Percentiles rank a stretch among this genome's conserved stretches.
Conservation (phyloP, 2,329 filamentous ascomycete species). For the Ascochyta koolunga region DNA sequence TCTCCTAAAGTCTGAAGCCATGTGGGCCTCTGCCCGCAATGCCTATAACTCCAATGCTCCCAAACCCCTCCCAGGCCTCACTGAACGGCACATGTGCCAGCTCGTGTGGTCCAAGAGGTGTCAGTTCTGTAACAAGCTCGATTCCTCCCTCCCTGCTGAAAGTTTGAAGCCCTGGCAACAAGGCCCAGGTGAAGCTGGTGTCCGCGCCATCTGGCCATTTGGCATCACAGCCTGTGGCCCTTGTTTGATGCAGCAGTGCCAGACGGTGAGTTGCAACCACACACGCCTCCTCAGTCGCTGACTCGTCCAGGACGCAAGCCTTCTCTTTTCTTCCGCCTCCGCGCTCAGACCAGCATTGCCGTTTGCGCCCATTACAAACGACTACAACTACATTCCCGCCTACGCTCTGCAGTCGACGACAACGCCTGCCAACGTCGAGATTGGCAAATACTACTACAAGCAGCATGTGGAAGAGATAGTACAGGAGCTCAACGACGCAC, state of each 20-base stretch:
- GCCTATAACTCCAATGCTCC: conserved; percentile 71
- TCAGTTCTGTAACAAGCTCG: conserved; percentile 67
- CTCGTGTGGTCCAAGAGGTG: conserved; percentile 68
- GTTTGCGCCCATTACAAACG: conserved; percentile 68
- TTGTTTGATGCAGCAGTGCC: conserved; percentile 66
- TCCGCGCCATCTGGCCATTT: conserved; percentile 75
- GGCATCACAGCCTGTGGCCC: conserved; percentile 67
- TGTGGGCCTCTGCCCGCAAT: conserved; percentile 75
- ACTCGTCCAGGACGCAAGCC: conserved; percentile 67
- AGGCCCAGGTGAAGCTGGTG: conserved; percentile 66
- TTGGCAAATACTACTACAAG: conserved; percentile 71
- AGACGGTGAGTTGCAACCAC: conserved; percentile 64
- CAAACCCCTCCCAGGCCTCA: conserved; percentile 66
- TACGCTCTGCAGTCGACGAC: conserved; percentile 60
- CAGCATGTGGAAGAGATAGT: conserved; percentile 67
- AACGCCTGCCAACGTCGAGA: conserved; percentile 55
- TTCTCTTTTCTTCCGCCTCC: conserved; percentile 68
- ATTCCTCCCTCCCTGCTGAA: conserved; percentile 30
- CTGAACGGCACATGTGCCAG: conserved; percentile 79
- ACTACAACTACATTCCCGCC: conserved; percentile 65
- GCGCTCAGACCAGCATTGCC: conserved; percentile 71
- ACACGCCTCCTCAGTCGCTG: conserved; percentile 3
- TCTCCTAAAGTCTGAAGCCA: conserved; percentile 64
- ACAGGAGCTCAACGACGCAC: conserved; percentile 67
- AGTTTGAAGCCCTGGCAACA: conserved; percentile 59